Percentiles rank a stretch among this genome's conserved stretches.
These are phyloP conservation scores for Hygrocybe punicea DNA, from an alignment of 768 basidiomycete species.

Conservation along the genomic window DNA sequence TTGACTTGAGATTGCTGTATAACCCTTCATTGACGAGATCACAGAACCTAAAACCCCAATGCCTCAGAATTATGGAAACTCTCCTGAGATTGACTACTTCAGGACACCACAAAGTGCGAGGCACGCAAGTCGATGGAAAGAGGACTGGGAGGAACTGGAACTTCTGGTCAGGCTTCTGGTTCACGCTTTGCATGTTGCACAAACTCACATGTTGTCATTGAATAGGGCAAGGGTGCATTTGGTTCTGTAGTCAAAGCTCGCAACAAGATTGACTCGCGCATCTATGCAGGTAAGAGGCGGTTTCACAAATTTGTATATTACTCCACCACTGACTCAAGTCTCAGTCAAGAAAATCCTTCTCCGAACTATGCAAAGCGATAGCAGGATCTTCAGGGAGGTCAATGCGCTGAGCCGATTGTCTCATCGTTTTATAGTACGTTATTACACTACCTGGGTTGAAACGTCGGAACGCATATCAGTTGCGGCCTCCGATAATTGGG, in stretches of 20 bases:
- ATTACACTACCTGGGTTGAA: constrained; percentile 91
- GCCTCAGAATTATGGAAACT: constrained; percentile 43
- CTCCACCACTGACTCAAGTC: constrained; percentile 2
- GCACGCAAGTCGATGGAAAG: constrained; percentile 78
- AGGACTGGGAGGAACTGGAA: constrained; percentile 93
- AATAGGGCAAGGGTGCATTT: constrained; percentile 82
- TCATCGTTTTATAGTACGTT: constrained; percentile 88
- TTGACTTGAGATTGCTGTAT: neutral
- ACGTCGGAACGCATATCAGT: constrained; percentile 51
- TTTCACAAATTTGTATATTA: neutral
- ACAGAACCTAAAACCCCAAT: constrained; percentile 51
- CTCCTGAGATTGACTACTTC: constrained; percentile 69
- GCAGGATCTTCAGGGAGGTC: constrained; percentile 87
- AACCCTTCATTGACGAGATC: constrained; percentile 4
- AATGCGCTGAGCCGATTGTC: constrained; percentile 82
- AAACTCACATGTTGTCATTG: neutral
- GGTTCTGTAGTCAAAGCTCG: constrained; percentile 94
- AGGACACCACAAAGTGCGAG: constrained; percentile 41
- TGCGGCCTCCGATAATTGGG: constrained; percentile 55
- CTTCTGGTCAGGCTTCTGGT: constrained; percentile 50
- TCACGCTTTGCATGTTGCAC: neutral
- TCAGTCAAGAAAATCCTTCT: constrained; percentile 87
- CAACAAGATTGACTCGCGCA: constrained; percentile 80
- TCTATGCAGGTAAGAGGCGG: constrained; percentile 64
- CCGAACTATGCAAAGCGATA: constrained; percentile 72